These are phyloP conservation scores for Pseudozyma thailandica DNA, from an alignment of 1,284 basidiomycete genomes.

Conservation along the genomic window DNA sequence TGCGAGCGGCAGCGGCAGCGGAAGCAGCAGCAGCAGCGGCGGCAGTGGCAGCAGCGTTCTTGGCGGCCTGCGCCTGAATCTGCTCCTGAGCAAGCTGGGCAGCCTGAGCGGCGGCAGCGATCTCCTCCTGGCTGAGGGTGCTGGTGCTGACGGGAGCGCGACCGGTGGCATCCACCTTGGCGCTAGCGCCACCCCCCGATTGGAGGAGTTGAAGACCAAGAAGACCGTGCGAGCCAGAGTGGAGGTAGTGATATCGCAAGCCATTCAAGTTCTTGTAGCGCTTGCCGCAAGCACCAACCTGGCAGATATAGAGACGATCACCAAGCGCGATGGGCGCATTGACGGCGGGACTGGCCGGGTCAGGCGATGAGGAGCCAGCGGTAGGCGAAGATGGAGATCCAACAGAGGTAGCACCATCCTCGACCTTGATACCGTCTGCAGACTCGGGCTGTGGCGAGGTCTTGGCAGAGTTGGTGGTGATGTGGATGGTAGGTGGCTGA, in stretches of 20 bases:
- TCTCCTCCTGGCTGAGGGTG: slow-evolving; percentile 61
- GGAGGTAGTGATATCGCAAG: slow-evolving; percentile 89
- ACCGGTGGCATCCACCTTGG: slow-evolving; percentile 64
- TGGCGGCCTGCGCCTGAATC: slow-evolving; percentile 54
- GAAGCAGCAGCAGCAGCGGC: slow-evolving; percentile 44
- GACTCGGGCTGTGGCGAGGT: slow-evolving; percentile 45
- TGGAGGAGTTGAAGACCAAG: slow-evolving; percentile 66
- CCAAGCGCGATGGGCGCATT: slow-evolving; percentile 34
- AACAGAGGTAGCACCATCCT: slow-evolving; percentile 29
- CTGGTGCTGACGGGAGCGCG: slow-evolving; percentile 63
- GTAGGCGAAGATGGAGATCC: slow-evolving; percentile 33
- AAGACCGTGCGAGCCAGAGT: slow-evolving; percentile 84
- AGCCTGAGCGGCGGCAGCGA: slow-evolving; percentile 63
- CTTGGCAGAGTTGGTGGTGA: slow-evolving; percentile 38
- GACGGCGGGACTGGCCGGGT: slow-evolving; percentile 35
- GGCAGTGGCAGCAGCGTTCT: slow-evolving; percentile 49
- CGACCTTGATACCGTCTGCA: slow-evolving; percentile 36
- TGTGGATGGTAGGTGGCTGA: slow-evolving; percentile 45
- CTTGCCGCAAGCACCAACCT: slow-evolving; percentile 76
- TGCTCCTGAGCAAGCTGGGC: slow-evolving; percentile 61
- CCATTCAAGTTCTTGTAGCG: slow-evolving; percentile 84
- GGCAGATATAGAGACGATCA: slow-evolving; percentile 62
- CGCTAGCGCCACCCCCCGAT: slow-evolving; percentile 63
- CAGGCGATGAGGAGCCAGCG: slow-evolving; percentile 31
- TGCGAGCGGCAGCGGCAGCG: slow-evolving; percentile 46